Percentiles rank a stretch among this genome's conserved stretches.
Evolutionary conservation across 495 filamentous ascomycete genomes (phyloP).

Genomic region (Achaetomiella virescens): DNA sequence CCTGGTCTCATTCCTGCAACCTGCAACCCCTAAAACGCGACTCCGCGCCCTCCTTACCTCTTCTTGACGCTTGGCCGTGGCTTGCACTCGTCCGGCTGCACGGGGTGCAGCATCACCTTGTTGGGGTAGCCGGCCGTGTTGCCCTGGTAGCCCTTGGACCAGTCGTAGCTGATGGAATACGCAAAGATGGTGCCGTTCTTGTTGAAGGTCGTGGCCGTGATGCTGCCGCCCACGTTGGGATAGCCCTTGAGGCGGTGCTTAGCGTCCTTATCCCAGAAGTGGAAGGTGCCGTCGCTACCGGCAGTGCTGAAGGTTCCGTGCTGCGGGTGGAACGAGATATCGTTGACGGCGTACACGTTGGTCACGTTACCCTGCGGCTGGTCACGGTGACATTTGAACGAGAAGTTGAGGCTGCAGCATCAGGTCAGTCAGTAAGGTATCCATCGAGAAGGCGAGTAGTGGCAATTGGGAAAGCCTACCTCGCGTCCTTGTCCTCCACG

Average conservation of each 20-base stretch:
- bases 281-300: constrained; percentile 85
- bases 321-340: constrained; percentile 82
- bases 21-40: background rate
- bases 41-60: constrained; percentile 22
- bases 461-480: constrained; percentile 33
- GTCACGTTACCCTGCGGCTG: constrained; percentile 53
- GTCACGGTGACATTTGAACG: constrained; percentile 93
- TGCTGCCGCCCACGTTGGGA: constrained; percentile 77
- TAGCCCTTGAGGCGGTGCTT: constrained; percentile 89
- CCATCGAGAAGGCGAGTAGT: background rate
- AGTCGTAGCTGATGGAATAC: constrained; percentile 91
- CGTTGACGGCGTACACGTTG: constrained; percentile 87
- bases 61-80: constrained; percentile 37
- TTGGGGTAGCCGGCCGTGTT: constrained; percentile 67
- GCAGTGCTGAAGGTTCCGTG: constrained; percentile 91
- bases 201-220: constrained; percentile 78
- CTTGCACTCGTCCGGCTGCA: constrained; percentile 64
- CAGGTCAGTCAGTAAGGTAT: constrained; percentile 1
- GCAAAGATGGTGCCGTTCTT: constrained; percentile 78
- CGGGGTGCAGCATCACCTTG: constrained; percentile 89
- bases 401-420: constrained; percentile 69
- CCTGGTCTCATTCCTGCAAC: no score
- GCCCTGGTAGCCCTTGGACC: constrained; percentile 80
- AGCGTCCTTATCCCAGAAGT: constrained; percentile 93
- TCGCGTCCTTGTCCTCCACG: constrained; percentile 79